These are phyloP conservation scores for Hypoxylon sp. DNA, from an alignment of 2,329 filamentous ascomycete genomes.

Conservation along the genomic window DNA sequence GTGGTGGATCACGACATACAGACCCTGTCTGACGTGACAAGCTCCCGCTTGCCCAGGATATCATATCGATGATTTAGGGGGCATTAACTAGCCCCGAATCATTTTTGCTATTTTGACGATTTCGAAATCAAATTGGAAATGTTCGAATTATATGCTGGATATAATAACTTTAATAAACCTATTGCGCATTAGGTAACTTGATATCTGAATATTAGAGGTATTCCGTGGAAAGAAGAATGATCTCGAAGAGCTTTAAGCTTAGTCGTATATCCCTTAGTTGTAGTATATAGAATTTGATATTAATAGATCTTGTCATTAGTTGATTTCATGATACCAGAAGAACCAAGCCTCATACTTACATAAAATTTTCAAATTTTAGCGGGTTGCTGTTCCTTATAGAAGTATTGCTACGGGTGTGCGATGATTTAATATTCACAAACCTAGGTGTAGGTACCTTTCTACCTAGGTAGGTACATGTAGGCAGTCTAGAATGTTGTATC, in stretches of 20 bases:
- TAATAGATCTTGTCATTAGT: too few relatives aligned
- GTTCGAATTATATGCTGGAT: background rate
- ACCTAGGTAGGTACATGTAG: too few relatives aligned
- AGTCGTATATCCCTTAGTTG: too few relatives aligned
- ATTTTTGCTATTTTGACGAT: background rate
- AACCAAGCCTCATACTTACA: too few relatives aligned
- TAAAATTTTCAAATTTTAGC: too few relatives aligned
- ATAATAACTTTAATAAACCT: background rate
- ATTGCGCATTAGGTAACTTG: background rate
- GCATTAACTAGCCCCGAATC: background rate
- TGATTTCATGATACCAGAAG: too few relatives aligned
- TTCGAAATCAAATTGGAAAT: background rate
- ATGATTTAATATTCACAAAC: too few relatives aligned
- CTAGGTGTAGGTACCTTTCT: too few relatives aligned
- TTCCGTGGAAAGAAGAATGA: background rate
- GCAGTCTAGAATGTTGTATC: background rate
- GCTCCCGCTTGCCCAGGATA: background rate
- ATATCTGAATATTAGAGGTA: background rate
- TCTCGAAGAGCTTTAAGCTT: too few relatives aligned
- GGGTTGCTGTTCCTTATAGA: too few relatives aligned
- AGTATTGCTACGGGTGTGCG: background rate
- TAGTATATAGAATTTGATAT: too few relatives aligned
- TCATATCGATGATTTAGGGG: slow-evolving; percentile 7
- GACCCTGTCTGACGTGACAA: slow-evolving; percentile 41
- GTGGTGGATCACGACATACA: slow-evolving; percentile 46